phyloP scores from a whole-genome alignment of 2,329 filamentous ascomycete genomes.

The Fusarium sp. region DNA sequence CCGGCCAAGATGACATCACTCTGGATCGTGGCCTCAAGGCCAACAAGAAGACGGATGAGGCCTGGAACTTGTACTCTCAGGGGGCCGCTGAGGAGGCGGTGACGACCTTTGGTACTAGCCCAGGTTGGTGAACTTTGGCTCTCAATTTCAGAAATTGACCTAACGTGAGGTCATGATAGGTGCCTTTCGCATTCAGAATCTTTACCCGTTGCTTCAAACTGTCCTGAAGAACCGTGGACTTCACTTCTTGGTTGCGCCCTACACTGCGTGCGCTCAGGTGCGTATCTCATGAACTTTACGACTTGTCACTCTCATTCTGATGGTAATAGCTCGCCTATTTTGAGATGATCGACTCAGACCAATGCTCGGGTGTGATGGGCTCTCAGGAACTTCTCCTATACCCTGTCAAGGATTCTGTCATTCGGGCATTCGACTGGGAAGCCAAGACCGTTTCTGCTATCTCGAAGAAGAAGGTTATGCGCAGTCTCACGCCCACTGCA shows the following conservation, averaged over 20 bases:
- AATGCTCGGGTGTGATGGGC: constrained; percentile 82
- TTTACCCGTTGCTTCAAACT: constrained; percentile 80
- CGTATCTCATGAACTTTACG: constrained; percentile 35
- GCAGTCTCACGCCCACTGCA: constrained; percentile 70
- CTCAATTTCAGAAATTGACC: constrained; percentile 17
- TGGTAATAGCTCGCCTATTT: constrained; percentile 77
- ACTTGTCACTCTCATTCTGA: constrained; percentile 14
- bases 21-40: constrained; percentile 72
- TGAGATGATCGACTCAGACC: constrained; percentile 71
- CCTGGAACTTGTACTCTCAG: constrained; percentile 88
- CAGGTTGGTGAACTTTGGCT: constrained; percentile 62
- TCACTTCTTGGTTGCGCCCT: constrained; percentile 84
- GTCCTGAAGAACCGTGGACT: constrained; percentile 75
- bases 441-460: constrained; percentile 68
- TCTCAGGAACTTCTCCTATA: constrained; percentile 88
- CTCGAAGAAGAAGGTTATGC: constrained; percentile 75
- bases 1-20: constrained; percentile 76
- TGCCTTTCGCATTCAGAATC: constrained; percentile 74
- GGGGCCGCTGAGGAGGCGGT: constrained; percentile 84
- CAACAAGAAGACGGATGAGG: constrained; percentile 76
- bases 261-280: constrained; percentile 88
- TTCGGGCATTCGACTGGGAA: constrained; percentile 73
- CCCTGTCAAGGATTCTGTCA: constrained; percentile 80
- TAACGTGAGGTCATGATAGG: constrained; percentile 58
- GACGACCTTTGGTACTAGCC: constrained; percentile 80